Evolutionary conservation across 2,329 filamentous ascomycete species (phyloP).

Genomic region (Tolypocladium ovalisporum): DNA sequence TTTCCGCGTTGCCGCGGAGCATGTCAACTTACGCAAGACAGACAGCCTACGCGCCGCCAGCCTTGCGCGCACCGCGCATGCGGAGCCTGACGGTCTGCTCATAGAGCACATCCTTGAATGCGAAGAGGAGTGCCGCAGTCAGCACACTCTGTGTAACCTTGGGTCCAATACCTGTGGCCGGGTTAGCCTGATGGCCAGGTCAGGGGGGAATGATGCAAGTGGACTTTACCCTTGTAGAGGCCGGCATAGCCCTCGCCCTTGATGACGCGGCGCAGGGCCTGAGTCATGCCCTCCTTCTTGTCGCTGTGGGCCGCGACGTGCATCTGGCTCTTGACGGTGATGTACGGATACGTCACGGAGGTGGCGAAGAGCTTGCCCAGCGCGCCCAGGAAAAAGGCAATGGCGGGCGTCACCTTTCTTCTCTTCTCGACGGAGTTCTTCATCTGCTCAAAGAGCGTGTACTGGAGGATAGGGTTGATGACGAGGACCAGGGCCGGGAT

Average conservation of each 20-base stretch:
- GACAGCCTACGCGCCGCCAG: constrained; percentile 17
- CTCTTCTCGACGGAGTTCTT: constrained; percentile 77
- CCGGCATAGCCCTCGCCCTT: constrained; percentile 84
- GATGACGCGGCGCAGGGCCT: constrained; percentile 68
- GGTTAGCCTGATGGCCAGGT: constrained; percentile 3
- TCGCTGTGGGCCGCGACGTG: constrained; percentile 73
- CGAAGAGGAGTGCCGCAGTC: constrained; percentile 91
- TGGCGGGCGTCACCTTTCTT: constrained; percentile 65
- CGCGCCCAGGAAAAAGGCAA: constrained; percentile 86
- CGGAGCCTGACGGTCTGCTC: constrained; percentile 65
- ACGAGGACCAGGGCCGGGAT: constrained; percentile 87
- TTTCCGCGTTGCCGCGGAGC: neutral
- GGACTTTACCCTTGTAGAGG: constrained; percentile 72
- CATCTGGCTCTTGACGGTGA: constrained; percentile 96
- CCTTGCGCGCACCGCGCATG: constrained; percentile 28
- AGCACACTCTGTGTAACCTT: constrained; percentile 97
- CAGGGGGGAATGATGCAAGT: neutral
- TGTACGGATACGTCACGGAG: constrained; percentile 92
- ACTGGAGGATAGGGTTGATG: constrained; percentile 96
- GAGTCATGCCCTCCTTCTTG: constrained; percentile 71
- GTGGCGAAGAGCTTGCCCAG: constrained; percentile 92
- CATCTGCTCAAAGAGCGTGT: constrained; percentile 96
- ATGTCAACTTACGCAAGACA: neutral
- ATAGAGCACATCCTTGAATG: constrained; percentile 95
- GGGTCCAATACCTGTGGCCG: constrained; percentile 66